These are phyloP conservation scores for Aureobasidium sp. DNA, from an alignment of 2,329 filamentous ascomycete species.

Conservation along the genomic window DNA sequence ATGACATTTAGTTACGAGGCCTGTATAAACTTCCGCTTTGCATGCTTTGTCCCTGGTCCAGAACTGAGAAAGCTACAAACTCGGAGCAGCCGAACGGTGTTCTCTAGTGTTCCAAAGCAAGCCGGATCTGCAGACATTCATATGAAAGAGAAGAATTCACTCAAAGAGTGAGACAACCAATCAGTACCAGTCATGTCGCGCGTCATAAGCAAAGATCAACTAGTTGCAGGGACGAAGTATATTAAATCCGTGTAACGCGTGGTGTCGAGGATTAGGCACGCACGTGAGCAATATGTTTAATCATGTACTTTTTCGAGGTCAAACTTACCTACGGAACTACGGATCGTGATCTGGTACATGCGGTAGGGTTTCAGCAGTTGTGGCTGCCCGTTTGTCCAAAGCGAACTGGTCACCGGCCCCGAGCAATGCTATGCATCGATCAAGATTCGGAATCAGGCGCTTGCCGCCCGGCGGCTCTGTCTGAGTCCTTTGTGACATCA, in stretches of 20 bases:
- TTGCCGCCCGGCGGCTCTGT: constrained; percentile 6
- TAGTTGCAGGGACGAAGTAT: not conserved
- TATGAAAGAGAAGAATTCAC: too few relatives aligned
- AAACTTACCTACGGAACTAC: too few relatives aligned
- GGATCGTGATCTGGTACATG: not conserved
- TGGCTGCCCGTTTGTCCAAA: not conserved
- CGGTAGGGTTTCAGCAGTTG: not conserved
- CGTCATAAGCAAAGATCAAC: not conserved
- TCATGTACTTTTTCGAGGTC: too few relatives aligned
- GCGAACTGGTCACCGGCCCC: not conserved
- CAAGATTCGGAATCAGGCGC: constrained; percentile 1
- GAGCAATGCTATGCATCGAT: not conserved
- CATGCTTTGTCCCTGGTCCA: not conserved
- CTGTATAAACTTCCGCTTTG: not conserved
- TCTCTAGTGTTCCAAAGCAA: not conserved
- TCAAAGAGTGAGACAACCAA: not conserved
- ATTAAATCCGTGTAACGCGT: too few relatives aligned
- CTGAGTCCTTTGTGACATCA: not conserved
- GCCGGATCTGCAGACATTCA: not conserved
- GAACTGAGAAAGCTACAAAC: not conserved
- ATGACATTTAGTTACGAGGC: not conserved
- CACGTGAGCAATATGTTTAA: not conserved
- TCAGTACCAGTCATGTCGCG: not conserved
- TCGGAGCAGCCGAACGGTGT: too few relatives aligned
- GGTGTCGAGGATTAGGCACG: not conserved